phyloP scores from a whole-genome alignment of 2,329 filamentous ascomycete species.

The Talaromyces sp. region DNA sequence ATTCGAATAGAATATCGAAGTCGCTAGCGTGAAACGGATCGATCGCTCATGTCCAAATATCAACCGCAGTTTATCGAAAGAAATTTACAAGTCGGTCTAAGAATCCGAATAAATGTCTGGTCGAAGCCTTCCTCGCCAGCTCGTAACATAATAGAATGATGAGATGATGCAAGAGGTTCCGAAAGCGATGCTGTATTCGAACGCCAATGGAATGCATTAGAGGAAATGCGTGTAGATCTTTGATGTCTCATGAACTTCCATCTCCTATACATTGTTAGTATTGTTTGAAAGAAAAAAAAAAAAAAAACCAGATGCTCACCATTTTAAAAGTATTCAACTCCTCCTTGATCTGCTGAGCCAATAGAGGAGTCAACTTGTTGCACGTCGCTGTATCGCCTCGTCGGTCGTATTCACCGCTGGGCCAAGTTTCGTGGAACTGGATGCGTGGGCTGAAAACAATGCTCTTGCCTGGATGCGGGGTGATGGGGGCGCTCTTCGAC shows the following conservation, averaged over 20 bases:
- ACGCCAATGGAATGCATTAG: conserved; percentile 48
- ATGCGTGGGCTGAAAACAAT: conserved; percentile 86
- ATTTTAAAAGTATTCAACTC: conserved; percentile 99
- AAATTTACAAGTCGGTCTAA: conserved; percentile 21
- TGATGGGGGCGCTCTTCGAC: conserved; percentile 64
- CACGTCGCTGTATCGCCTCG: conserved; percentile 95
- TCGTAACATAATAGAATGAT: conserved; percentile 11
- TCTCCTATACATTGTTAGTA: conserved; percentile 66
- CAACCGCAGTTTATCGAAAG: conserved; percentile 16
- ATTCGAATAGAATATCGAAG: conserved; percentile 6
- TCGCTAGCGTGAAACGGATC: conserved; percentile 13
- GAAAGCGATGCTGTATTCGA: conserved; percentile 21
- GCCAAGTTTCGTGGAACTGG: conserved; percentile 95
- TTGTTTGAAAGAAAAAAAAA: no score
- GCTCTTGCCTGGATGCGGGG: conserved; percentile 52
- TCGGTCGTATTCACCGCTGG: conserved; percentile 90
- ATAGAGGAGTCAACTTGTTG: conserved; percentile 93
- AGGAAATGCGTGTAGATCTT: conserved; percentile 99
- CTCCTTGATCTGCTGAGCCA: conserved; percentile 99
- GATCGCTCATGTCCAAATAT: conserved; percentile 18
- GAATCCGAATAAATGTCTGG: conserved; percentile 16
- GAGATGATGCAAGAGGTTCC: conserved; percentile 14
- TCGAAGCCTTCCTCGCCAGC: conserved; percentile 12
- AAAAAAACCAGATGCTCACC: conserved; percentile 69
- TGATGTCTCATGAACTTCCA: conserved; percentile 98